These are phyloP conservation scores for Lepidopterella palustris DNA, from an alignment of 495 filamentous ascomycete genomes.

Conservation along the genomic window DNA sequence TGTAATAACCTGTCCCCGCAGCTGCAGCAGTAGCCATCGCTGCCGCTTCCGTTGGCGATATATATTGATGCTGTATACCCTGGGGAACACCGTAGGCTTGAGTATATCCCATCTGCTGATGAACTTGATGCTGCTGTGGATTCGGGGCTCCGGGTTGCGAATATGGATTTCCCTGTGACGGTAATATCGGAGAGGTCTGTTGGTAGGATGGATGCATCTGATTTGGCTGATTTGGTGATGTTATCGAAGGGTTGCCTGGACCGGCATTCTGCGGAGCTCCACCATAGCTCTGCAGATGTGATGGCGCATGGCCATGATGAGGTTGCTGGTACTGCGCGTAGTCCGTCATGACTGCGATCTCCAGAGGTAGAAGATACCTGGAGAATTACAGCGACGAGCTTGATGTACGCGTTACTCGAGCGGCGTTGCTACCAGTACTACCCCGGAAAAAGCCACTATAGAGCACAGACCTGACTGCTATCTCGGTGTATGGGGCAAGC, in stretches of 20 bases:
- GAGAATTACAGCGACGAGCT: slow-evolving; percentile 18
- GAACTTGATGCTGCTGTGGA: slow-evolving; percentile 43
- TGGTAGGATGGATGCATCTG: slow-evolving; percentile 40
- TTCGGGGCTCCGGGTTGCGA: slow-evolving; percentile 21
- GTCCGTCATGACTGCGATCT: slow-evolving; percentile 50
- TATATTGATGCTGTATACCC: slow-evolving; percentile 51
- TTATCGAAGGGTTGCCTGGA: slow-evolving; percentile 43
- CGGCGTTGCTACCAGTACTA: slow-evolving; percentile 20
- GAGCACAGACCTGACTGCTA: slow-evolving; percentile 14
- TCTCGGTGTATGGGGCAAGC: slow-evolving; percentile 8
- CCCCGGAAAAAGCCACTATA: slow-evolving; percentile 27
- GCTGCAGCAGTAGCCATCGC: slow-evolving; percentile 69
- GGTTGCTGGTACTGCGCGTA: slow-evolving; percentile 63
- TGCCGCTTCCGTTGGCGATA: slow-evolving; percentile 54
- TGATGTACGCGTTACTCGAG: slow-evolving; percentile 20
- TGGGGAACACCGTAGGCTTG: slow-evolving; percentile 49
- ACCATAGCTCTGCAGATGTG: slow-evolving; percentile 46
- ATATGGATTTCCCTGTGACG: slow-evolving; percentile 46
- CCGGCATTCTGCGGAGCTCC: slow-evolving; percentile 42
- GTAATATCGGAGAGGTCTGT: slow-evolving; percentile 55
- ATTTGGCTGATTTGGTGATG: slow-evolving; percentile 49
- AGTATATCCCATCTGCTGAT: slow-evolving; percentile 48
- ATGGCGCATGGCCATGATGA: slow-evolving; percentile 47
- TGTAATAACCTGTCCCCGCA: slow-evolving; percentile 53
- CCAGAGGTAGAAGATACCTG: slow-evolving; percentile 23